Percentiles rank a stretch among this genome's conserved stretches.
phyloP scores from a whole-genome alignment of 2,329 filamentous ascomycete genomes.

The Ophiostoma quercus region DNA sequence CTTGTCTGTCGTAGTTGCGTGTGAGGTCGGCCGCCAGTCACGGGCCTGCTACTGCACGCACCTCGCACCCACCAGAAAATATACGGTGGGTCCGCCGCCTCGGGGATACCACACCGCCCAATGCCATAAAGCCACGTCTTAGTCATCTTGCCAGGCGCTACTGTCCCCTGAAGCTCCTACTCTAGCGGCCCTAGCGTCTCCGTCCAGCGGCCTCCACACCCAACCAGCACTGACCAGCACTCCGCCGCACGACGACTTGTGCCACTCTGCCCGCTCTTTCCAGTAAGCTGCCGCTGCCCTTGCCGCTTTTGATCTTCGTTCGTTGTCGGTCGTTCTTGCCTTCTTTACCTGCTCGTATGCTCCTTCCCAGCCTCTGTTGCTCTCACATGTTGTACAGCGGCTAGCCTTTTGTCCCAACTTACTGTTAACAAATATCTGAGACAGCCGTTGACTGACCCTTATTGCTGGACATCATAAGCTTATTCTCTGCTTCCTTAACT shows the following conservation, averaged over 20 bases:
- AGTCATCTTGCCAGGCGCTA: not conserved
- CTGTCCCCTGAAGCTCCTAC: not conserved
- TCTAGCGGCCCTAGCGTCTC: not conserved
- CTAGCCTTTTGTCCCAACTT: not conserved
- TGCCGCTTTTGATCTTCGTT: not conserved
- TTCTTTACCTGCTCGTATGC: not conserved
- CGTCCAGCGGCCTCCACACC: not conserved
- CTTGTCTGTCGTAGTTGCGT: not conserved
- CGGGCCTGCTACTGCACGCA: not conserved
- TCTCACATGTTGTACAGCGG: not conserved
- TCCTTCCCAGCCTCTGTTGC: not conserved
- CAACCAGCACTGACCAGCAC: slow-evolving; percentile 2
- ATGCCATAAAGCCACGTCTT: slow-evolving; percentile 5
- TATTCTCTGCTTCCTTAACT: not conserved
- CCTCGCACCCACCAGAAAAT: slow-evolving; percentile 8
- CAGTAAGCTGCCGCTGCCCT: slow-evolving; percentile 2
- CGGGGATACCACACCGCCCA: not conserved
- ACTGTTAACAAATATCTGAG: not conserved
- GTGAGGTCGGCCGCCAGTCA: not conserved
- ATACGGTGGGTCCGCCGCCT: not conserved
- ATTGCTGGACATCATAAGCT: not conserved
- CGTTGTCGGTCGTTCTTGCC: not conserved
- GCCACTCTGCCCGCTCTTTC: not conserved
- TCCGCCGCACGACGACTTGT: not conserved
- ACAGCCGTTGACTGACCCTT: not conserved